phyloP scores from a whole-genome alignment of 345 rosid species.

The Syzygium grande region DNA sequence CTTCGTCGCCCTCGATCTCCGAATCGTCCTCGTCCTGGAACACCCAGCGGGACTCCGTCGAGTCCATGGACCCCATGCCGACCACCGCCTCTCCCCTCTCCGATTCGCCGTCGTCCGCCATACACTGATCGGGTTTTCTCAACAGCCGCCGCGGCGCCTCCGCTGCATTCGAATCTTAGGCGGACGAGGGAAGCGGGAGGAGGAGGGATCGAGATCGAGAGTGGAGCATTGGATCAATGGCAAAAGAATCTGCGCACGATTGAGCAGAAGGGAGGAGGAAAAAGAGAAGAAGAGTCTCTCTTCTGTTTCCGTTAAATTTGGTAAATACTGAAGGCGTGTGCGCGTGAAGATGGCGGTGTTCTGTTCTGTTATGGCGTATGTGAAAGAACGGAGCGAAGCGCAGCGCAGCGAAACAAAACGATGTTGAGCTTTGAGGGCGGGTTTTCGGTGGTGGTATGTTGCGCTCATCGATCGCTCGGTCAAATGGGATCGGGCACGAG shows the following conservation, averaged over 20 bases:
- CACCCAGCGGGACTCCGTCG: constrained; percentile 90
- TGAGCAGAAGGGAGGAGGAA: neutral
- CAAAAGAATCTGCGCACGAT: neutral
- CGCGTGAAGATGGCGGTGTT: neutral
- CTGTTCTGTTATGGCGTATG: neutral
- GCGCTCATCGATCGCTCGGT: neutral
- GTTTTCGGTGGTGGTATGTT: neutral
- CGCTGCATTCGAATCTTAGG: neutral
- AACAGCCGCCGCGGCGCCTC: neutral
- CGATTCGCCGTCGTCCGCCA: constrained; percentile 63
- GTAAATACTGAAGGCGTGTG: neutral
- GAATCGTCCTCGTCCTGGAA: constrained; percentile 85
- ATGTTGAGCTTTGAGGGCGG: neutral
- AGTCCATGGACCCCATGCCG: constrained; percentile 60
- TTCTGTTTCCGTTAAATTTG: neutral
- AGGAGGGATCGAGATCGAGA: neutral
- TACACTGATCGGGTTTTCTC: neutral
- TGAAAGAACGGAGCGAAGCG: neutral
- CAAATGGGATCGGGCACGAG: neutral
- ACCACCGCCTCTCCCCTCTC: constrained; percentile 44
- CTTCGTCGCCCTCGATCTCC: constrained; percentile 40
- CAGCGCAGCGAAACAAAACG: neutral
- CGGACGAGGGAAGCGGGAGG: neutral
- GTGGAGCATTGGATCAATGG: neutral
- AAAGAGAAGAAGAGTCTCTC: neutral